Evolutionary conservation across 1,284 basidiomycete species (phyloP).

Genomic region (Sanghuangporus weigelae): DNA sequence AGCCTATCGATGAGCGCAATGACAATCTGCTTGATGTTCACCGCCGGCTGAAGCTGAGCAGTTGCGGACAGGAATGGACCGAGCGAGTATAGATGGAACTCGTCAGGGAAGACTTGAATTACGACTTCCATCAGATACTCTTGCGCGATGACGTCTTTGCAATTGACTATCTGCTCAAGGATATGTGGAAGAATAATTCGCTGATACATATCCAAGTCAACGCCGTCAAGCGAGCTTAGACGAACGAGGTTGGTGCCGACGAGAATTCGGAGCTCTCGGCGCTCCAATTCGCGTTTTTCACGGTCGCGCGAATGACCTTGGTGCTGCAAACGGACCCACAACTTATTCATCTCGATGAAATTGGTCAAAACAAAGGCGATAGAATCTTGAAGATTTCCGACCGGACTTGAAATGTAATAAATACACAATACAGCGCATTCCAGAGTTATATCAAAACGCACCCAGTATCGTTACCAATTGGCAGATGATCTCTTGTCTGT

Average conservation of each 20-base stretch:
- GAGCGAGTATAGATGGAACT: slow-evolving; percentile 91
- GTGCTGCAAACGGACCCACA: slow-evolving; percentile 95
- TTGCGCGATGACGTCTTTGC: slow-evolving; percentile 95
- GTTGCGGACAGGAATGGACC: slow-evolving; percentile 91
- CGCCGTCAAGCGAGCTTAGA: slow-evolving; percentile 88
- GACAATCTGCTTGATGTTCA: slow-evolving; percentile 95
- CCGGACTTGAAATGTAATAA: slow-evolving; percentile 46
- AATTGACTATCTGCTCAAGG: slow-evolving; percentile 92
- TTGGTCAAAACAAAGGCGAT: slow-evolving; percentile 93
- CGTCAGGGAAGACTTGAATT: slow-evolving; percentile 96
- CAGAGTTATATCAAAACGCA: slow-evolving; percentile 35
- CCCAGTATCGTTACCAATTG: slow-evolving; percentile 79
- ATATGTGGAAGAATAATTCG: slow-evolving; percentile 81
- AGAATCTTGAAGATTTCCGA: slow-evolving; percentile 87
- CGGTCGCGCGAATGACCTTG: slow-evolving; percentile 93
- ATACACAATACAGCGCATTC: neutral
- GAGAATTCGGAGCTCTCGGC: slow-evolving; percentile 86
- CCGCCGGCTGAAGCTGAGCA: slow-evolving; percentile 90
- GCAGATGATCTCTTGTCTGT: slow-evolving; percentile 91
- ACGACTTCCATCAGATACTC: slow-evolving; percentile 98
- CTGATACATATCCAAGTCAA: slow-evolving; percentile 88
- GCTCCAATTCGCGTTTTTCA: slow-evolving; percentile 92
- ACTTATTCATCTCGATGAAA: slow-evolving; percentile 99
- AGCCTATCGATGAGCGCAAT: slow-evolving; percentile 95
- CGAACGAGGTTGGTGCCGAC: slow-evolving; percentile 96